Base-by-base conservation (phyloP, 2,329 filamentous ascomycete genomes). In the Orbilia ellipsospora region DNA sequence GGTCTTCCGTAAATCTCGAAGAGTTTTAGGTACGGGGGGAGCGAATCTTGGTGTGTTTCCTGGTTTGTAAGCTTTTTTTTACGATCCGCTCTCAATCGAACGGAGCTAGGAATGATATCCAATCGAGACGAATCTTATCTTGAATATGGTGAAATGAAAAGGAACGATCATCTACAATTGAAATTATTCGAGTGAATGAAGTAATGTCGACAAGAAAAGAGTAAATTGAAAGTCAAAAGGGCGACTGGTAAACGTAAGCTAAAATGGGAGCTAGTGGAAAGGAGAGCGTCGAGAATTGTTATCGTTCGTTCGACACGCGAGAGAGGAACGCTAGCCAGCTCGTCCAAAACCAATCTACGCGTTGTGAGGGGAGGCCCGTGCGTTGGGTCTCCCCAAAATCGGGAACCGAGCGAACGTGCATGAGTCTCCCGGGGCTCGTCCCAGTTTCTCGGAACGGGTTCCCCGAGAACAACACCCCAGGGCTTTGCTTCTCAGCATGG, bases 1-100 rank as follows among this genome's bases (percentile, higher is more conserved):
- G 28, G 40, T 44, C 28, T 12, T 48, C 28, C 23, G n/a, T 78
- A 36, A 36, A 36, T 72, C 81, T 82, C n/a, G 5, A 40, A 5
- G 18, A 26, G 13, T n/a, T 31, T 7, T 13, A 5, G 15, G 57
- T 42, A 18, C n/a, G 8, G 45, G 16, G 31, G 3, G 7, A 16
- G 26, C 44, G 23, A 64, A n/a, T 55, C 44, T 7, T 42, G 28
- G 44, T 48, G 42, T 50, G 2, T 50, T 31, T 36, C n/a, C 5
- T 44, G 23, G 10, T 10, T 36, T 36, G 31, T 13, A 51, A 62
- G 59, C 23, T 51, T 51, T 52, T 52, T 13, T 18, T 45, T 48
- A 13, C 44, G 61, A 15, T 61, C 52, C 42, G 28, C n/a, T 52
- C 65, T 67, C 31, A 40, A 51, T 63, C 59, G 48, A 55, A 45